Base-by-base conservation (phyloP, 768 basidiomycete genomes). In the Psilocybe cyanescens region DNA sequence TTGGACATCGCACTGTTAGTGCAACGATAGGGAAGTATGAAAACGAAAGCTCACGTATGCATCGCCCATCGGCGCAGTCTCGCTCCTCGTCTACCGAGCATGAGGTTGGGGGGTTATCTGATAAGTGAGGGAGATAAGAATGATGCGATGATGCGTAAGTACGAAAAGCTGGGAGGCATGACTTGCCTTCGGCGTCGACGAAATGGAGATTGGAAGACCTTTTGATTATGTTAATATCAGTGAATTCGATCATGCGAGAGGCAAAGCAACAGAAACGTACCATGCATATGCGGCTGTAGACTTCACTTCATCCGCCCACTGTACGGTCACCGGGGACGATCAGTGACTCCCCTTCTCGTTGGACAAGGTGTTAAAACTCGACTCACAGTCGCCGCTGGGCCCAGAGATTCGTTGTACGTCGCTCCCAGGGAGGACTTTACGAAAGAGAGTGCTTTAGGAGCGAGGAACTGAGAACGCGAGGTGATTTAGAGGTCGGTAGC, bases 281-380 rank as follows among this genome's bases (percentile, higher is more conserved):
- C 71, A 82, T 64, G 54, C 69, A 68, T 68, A 79, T 11, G 75
- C 77, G 4, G 71, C 55, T 59, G 74, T 67, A n/a, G 73, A 76
- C 46, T 76, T 76, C 60, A 85, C 78, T 14, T 71, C 72, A 65
- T 86, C 84, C 0, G 83, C 83, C 83, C 83, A 86, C 82, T 83
- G 50, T 35, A 31, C 41, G 8, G 17, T 7, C 39, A 16, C 17
- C 14, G 4, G 62, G 5, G 9, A 7, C 33, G 33, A 9, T 41
- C 16, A 55, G 57, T 30, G 16, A 8, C 45, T 31, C 33, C 55
- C 3, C 39, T 30, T 41, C 19, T 44, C 3, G n/a, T 39, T 17
- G 7, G 4, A 50, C 9, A 24, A 4, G 2, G 5, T 14, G 48
- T 44, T 44, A 14, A 47, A 35, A 48, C 28, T 17, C 19, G 3